Evolutionary conservation across 352 stramenopile genomes (phyloP), one percentile per base, ranked within the genome.

Genomic region (Elongisporangium prolatum): DNA sequence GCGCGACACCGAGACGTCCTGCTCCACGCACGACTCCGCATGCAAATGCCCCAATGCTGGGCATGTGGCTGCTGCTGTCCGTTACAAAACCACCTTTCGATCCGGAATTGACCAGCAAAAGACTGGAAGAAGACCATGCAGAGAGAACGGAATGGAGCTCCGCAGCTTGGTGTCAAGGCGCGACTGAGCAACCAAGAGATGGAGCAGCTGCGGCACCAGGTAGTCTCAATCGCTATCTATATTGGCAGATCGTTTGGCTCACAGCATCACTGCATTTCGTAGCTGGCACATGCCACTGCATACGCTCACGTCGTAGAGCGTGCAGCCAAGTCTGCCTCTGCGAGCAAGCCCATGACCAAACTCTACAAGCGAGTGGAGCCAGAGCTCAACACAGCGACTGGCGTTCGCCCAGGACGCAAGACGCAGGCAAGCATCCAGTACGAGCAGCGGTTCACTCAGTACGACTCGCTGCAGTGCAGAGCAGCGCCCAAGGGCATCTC

Each of bases 161-260:
- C 28, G 28, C 28, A 40, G 40, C 64, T 79, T 4, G 67, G 71
- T 14, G 59, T 72, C 14, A 76, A 78, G 54, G 60, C 56, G 22
- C 57, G 70, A 22, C 61, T 88, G 25, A 90, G 65, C 44, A 87
- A 86, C 62, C 72, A 87, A 51, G 78, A 90, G 59, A 86, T 92
- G 71, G 78, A 89, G 28, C 58, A 77, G 57, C 73, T 90, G 49
- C 73, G 75, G 18, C 65, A 69, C 48, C 67, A 82, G 65, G 70
- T 81, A 48, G 52, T 54, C 5, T 22, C 4, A 21, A 11, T 52
- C 9, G 6, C 38, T 50, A 25, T 48, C 56, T 20, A 16, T 20
- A 7, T 24, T 21, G 21, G 5, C 22, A 16, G 3, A 5, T 25
- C n/a, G 10, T 10, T 21, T 28, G 8, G 10, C 48, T 55, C n/a